Conservation (phyloP, 2,329 filamentous ascomycete genomes). For the Aspergillus novofumigatus region DNA sequence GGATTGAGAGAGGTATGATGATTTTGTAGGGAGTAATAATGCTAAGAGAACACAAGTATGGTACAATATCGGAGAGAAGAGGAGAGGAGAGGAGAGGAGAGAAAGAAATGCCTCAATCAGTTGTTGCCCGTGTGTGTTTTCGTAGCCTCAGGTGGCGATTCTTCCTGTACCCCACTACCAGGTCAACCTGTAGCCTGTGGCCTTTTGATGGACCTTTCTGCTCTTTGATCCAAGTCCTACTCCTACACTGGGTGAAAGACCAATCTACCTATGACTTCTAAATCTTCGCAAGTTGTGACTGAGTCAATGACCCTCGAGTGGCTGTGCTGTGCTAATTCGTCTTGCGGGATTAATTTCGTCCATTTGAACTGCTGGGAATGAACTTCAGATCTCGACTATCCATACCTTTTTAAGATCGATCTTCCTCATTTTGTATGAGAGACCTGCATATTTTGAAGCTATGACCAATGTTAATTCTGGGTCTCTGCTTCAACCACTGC, state of each 20-base stretch:
- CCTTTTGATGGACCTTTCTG: background rate
- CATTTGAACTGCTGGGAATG: background rate
- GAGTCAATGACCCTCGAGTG: background rate
- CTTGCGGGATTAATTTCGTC: background rate
- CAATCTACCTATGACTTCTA: too few relatives aligned
- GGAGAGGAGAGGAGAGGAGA: too few relatives aligned
- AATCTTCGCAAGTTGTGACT: background rate
- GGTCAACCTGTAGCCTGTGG: background rate
- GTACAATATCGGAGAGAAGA: background rate
- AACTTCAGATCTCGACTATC: background rate
- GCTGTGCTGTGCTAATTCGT: background rate
- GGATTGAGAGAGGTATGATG: background rate
- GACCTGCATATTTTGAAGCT: background rate
- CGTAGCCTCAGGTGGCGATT: too few relatives aligned
- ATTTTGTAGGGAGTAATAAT: too few relatives aligned
- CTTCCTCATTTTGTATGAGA: background rate
- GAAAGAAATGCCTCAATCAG: background rate
- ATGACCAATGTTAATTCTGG: background rate
- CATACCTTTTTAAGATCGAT: background rate
- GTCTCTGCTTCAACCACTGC: background rate
- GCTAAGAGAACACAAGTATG: too few relatives aligned
- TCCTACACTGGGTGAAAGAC: background rate
- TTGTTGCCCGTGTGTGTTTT: too few relatives aligned
- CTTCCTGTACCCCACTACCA: too few relatives aligned
- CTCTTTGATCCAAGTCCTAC: background rate